phyloP scores from a whole-genome alignment of 208 protist species.

The Leishmania mexicana region DNA sequence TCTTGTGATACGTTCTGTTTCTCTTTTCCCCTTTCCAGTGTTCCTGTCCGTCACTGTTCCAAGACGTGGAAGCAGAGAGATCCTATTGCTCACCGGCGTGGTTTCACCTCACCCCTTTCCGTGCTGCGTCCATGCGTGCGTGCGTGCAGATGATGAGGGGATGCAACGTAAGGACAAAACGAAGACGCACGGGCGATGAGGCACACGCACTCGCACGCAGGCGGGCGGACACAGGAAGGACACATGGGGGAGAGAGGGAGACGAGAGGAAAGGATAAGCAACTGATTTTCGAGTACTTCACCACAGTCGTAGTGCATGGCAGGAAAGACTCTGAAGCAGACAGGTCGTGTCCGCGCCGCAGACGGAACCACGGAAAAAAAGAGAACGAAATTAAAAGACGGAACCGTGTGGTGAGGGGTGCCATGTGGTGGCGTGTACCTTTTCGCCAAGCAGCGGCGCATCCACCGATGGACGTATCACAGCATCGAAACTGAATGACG shows the following conservation, averaged over 20 bases:
- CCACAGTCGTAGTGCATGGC: too few species aligned
- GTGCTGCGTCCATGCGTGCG: neutral
- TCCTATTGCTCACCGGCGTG: too few species aligned
- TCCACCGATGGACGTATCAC: neutral
- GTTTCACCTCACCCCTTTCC: too few species aligned
- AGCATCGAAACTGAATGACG: neutral
- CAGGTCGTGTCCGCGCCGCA: too few species aligned
- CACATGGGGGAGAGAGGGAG: neutral
- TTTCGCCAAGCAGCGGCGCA: neutral
- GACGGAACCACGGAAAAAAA: neutral
- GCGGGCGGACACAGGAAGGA: neutral
- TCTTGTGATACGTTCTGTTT: too few species aligned
- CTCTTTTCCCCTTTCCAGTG: neutral
- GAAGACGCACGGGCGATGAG: neutral
- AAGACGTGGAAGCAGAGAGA: too few species aligned
- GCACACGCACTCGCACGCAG: neutral
- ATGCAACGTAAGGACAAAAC: neutral
- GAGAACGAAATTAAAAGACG: neutral
- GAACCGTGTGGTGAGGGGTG: neutral
- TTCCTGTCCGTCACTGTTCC: neutral
- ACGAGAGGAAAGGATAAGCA: too few species aligned
- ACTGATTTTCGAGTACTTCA: too few species aligned
- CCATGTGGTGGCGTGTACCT: neutral
- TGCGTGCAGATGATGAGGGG: neutral
- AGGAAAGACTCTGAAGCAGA: too few species aligned